These are phyloP conservation scores for Brasilioporus rufonigricans DNA, from an alignment of 768 basidiomycete genomes.

Conservation along the genomic window DNA sequence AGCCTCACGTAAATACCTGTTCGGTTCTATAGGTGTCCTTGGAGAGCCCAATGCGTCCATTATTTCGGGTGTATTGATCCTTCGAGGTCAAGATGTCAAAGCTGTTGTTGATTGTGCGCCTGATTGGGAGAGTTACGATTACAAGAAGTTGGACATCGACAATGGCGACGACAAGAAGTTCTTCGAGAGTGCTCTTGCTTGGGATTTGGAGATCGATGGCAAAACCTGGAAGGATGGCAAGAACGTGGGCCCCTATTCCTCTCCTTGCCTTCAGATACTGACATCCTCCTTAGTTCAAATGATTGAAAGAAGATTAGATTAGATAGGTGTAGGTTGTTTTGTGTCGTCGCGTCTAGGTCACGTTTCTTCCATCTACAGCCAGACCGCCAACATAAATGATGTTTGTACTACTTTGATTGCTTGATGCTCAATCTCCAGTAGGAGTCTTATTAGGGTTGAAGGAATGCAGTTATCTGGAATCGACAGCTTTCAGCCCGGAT, in stretches of 20 bases:
- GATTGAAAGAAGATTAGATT: constrained; percentile 11
- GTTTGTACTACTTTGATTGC: neutral
- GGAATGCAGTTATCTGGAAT: neutral
- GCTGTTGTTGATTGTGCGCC: constrained; percentile 79
- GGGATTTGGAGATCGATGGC: constrained; percentile 88
- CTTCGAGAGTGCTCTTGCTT: constrained; percentile 91
- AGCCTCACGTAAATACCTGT: constrained; percentile 94
- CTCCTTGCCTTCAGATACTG: neutral
- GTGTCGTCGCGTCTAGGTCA: constrained; percentile 7
- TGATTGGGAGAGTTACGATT: constrained; percentile 89
- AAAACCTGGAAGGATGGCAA: constrained; percentile 92
- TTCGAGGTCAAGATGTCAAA: constrained; percentile 73
- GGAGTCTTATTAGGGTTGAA: neutral
- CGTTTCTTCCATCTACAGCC: neutral
- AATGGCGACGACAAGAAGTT: constrained; percentile 79
- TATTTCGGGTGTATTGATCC: constrained; percentile 80
- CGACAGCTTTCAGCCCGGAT: neutral
- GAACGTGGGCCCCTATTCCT: constrained; percentile 57
- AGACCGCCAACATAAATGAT: too few species aligned
- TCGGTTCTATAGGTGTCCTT: constrained; percentile 90
- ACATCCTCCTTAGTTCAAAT: constrained; percentile 23
- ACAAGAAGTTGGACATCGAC: constrained; percentile 70
- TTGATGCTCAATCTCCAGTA: neutral
- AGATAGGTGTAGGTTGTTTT: constrained; percentile 24
- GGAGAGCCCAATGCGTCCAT: constrained; percentile 74